A percentile compares a stretch with the other conserved stretches of the same genome.
Conservation (phyloP, 768 basidiomycete species). For the Agrocybe pediades region DNA sequence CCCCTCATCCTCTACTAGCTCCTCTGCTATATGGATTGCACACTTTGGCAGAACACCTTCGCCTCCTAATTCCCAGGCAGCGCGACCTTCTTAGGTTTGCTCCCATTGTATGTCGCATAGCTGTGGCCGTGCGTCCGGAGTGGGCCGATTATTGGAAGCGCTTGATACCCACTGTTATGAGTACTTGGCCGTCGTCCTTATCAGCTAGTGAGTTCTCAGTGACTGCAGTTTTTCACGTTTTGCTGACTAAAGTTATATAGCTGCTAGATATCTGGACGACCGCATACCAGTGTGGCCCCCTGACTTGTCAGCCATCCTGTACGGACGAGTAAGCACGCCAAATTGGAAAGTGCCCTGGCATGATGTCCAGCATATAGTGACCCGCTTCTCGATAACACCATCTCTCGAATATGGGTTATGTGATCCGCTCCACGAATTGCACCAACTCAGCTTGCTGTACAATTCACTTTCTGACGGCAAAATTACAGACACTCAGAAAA, state of each 20-base stretch:
- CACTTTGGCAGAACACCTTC: slow-evolving; percentile 71
- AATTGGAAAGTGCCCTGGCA: slow-evolving; percentile 66
- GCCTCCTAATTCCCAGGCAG: slow-evolving; percentile 58
- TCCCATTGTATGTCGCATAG: slow-evolving; percentile 63
- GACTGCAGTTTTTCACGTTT: background rate
- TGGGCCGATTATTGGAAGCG: slow-evolving; percentile 96
- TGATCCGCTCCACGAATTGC: slow-evolving; percentile 58
- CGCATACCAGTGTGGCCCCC: slow-evolving; percentile 77
- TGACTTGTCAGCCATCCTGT: slow-evolving; percentile 71
- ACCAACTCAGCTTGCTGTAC: slow-evolving; percentile 58
- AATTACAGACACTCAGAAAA: slow-evolving; percentile 52
- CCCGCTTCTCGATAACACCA: slow-evolving; percentile 48
- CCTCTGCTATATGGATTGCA: slow-evolving; percentile 77
- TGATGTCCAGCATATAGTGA: slow-evolving; percentile 48
- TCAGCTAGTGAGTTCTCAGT: slow-evolving; percentile 37
- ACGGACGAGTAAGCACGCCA: slow-evolving; percentile 60
- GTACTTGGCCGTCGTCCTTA: slow-evolving; percentile 58
- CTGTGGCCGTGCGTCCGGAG: slow-evolving; percentile 68
- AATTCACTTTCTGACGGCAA: slow-evolving; percentile 58
- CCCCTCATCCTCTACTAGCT: slow-evolving; percentile 49
- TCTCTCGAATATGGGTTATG: slow-evolving; percentile 64
- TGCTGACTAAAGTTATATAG: slow-evolving; percentile 27
- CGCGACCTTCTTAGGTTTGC: slow-evolving; percentile 57
- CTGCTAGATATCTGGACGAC: slow-evolving; percentile 58
- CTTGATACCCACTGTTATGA: slow-evolving; percentile 62